Evolutionary conservation across 2,329 filamentous ascomycete species (phyloP).

Genomic region (Fusarium sp.): DNA sequence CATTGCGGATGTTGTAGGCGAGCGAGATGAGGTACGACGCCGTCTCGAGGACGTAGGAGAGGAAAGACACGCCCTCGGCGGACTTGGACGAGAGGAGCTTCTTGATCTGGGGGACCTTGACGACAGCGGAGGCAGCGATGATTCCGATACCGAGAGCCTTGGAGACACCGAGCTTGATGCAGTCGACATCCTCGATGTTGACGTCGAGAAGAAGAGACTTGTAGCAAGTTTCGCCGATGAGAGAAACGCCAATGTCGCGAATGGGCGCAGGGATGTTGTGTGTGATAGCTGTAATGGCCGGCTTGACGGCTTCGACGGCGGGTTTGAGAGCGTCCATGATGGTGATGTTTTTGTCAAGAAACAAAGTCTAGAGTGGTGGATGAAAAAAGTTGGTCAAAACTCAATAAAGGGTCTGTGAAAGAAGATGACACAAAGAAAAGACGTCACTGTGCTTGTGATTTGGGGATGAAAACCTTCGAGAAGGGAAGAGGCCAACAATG

Average conservation of each 20-base stretch:
- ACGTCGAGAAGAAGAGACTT: slow-evolving; percentile 85
- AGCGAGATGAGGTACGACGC: slow-evolving; percentile 87
- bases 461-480: slow-evolving; percentile 13
- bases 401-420: slow-evolving; percentile 12
- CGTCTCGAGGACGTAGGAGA: slow-evolving; percentile 93
- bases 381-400: neutral
- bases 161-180: slow-evolving; percentile 88
- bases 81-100: slow-evolving; percentile 88
- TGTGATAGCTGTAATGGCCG: slow-evolving; percentile 74
- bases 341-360: neutral
- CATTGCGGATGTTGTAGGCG: slow-evolving; percentile 90
- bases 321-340: slow-evolving; percentile 72
- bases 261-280: slow-evolving; percentile 79
- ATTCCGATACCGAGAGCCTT: slow-evolving; percentile 95
- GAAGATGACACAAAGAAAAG: slow-evolving; percentile 29
- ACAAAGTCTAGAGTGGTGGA: neutral
- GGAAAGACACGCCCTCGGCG: slow-evolving; percentile 85
- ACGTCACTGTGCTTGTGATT: slow-evolving; percentile 27
- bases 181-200: slow-evolving; percentile 79
- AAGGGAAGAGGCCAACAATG: slow-evolving; percentile 41
- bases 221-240: slow-evolving; percentile 89
- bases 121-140: slow-evolving; percentile 86
- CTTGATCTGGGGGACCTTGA: slow-evolving; percentile 97
- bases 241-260: slow-evolving; percentile 77
- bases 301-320: slow-evolving; percentile 72